Percentiles rank a stretch among this genome's conserved stretches.
phyloP scores from a whole-genome alignment of 208 protist species.

The Crithidia thermophila region DNA sequence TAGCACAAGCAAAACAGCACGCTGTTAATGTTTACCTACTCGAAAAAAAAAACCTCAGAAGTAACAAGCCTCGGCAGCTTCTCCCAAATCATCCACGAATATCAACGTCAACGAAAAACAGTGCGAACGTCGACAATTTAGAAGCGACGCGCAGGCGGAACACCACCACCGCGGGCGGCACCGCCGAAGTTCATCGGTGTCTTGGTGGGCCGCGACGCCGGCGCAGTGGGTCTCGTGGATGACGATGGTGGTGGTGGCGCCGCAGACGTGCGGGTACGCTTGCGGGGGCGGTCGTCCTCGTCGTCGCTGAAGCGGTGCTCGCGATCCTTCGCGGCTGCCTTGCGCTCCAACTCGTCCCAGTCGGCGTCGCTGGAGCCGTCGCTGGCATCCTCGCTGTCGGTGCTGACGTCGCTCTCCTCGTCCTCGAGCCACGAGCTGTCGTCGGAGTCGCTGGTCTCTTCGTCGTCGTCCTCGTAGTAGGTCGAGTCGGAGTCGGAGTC shows the following conservation, averaged over 20 bases:
- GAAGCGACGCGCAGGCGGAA: slow-evolving; percentile 67
- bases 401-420: slow-evolving; percentile 64
- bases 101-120: too few relatives aligned
- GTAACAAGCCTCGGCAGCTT: too few relatives aligned
- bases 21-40: too few relatives aligned
- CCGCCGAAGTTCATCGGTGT: slow-evolving; percentile 27
- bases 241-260: neutral
- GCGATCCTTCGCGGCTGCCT: slow-evolving; percentile 76
- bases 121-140: too few relatives aligned
- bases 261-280: slow-evolving; percentile 36
- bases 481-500: slow-evolving; percentile 78
- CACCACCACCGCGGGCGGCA: slow-evolving; percentile 26
- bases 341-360: slow-evolving; percentile 87
- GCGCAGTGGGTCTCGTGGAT: slow-evolving; percentile 10
- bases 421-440: slow-evolving; percentile 81
- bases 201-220: slow-evolving; percentile 24
- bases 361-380: slow-evolving; percentile 65
- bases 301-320: slow-evolving; percentile 62
- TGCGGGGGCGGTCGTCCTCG: slow-evolving; percentile 58
- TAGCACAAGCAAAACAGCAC: too few relatives aligned
- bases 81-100: too few relatives aligned
- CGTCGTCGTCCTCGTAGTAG: slow-evolving; percentile 82
- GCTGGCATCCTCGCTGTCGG: slow-evolving; percentile 49
- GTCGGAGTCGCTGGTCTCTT: slow-evolving; percentile 59
- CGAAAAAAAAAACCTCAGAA: too few relatives aligned